These are phyloP conservation scores for Colletotrichum neosansevieriae DNA, from an alignment of 2,329 filamentous ascomycete genomes.

Conservation along the genomic window DNA sequence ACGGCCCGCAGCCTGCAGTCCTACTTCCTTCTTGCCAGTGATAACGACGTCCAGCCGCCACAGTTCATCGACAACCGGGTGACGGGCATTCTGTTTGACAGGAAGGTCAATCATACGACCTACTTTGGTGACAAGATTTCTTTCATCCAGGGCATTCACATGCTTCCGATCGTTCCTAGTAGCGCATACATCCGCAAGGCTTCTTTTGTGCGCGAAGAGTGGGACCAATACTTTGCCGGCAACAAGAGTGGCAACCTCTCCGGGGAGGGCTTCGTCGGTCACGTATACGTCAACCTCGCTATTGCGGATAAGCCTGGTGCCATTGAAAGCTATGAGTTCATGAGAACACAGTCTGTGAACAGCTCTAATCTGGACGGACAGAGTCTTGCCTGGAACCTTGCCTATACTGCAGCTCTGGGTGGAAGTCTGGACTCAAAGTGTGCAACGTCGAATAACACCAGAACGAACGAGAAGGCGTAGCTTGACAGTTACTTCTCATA, in stretches of 20 bases:
- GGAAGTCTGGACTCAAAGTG: slow-evolving; percentile 18
- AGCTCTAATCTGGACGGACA: slow-evolving; percentile 5
- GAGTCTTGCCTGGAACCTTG: slow-evolving; percentile 29
- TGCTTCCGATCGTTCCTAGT: slow-evolving; percentile 75
- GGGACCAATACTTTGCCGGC: slow-evolving; percentile 57
- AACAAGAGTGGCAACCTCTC: slow-evolving; percentile 69
- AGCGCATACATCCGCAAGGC: slow-evolving; percentile 71
- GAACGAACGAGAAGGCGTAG: no score
- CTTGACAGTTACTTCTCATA: no score
- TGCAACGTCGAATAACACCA: neutral
- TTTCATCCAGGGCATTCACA: slow-evolving; percentile 77
- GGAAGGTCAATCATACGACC: slow-evolving; percentile 86
- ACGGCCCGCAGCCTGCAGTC: slow-evolving; percentile 74
- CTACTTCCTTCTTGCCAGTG: slow-evolving; percentile 78
- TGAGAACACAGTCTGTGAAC: slow-evolving; percentile 11
- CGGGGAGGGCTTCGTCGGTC: slow-evolving; percentile 79
- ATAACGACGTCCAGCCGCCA: slow-evolving; percentile 73
- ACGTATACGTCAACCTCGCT: slow-evolving; percentile 80
- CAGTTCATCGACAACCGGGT: slow-evolving; percentile 69
- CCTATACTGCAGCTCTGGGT: slow-evolving; percentile 29
- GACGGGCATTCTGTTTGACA: slow-evolving; percentile 76
- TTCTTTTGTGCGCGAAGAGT: slow-evolving; percentile 79
- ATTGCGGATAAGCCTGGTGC: slow-evolving; percentile 64
- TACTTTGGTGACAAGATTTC: slow-evolving; percentile 71
- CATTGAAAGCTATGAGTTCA: slow-evolving; percentile 31